A percentile compares a stretch with the other conserved stretches of the same genome.
Evolutionary conservation across 208 protist species (phyloP).

Genomic region (Balamuthia mandrillaris): DNA sequence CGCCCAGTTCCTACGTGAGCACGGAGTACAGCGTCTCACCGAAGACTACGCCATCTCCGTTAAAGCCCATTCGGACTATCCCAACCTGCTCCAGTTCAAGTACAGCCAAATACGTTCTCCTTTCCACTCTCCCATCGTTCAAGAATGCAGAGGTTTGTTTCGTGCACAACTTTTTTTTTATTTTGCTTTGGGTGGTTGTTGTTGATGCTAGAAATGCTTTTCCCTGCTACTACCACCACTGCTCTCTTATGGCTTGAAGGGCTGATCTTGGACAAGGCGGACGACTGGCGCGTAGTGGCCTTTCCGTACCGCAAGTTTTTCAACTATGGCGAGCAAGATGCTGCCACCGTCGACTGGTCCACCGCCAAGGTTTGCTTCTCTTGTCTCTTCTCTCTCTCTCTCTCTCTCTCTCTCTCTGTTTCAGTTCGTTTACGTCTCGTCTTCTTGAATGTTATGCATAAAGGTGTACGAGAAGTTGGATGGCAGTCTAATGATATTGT

Average conservation of each 20-base stretch:
- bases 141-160: not conserved
- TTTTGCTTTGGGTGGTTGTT: no score
- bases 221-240: no score
- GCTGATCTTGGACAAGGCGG: not conserved
- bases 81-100: not conserved
- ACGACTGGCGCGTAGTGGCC: not conserved
- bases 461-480: slow-evolving; percentile 1
- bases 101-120: not conserved
- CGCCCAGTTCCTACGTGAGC: no score
- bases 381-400: not conserved
- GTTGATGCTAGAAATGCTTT: no score
- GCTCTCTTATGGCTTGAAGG: no score
- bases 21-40: no score
- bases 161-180: no score
- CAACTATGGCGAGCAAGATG: not conserved
- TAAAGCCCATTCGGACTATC: not conserved
- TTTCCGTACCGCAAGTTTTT: slow-evolving; percentile 10
- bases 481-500: not conserved
- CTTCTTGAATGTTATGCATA: no score
- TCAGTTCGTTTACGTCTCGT: not conserved
- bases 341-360: not conserved
- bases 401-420: not conserved
- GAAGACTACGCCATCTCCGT: not conserved
- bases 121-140: not conserved
- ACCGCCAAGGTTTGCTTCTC: not conserved